Base-by-base conservation (phyloP, 192 early-diverging fungal genomes). In the Helicostylum pulchrum region DNA sequence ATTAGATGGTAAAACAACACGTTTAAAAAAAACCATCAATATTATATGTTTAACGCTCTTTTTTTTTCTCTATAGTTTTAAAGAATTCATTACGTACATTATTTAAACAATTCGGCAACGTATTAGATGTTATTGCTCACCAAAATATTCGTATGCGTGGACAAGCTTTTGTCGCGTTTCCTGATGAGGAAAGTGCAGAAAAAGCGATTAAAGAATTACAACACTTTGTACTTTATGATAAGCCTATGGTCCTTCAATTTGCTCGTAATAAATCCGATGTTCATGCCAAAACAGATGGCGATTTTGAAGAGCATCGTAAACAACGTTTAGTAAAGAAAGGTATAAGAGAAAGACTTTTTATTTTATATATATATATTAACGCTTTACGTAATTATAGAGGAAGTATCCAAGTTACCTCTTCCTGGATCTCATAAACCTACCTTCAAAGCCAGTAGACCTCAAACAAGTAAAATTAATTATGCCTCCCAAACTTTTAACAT, bases 161-260 rank as follows among this genome's bases (percentile, higher is more conserved):
- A 15, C 97, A 99, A 70, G 97, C 95, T 0, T 99, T 96, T 77
- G 81, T 99, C 1, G 87, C 86, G 0, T 98, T 92, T 72, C 82
- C 86, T 61, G 72, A 86, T 21, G 63, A 75, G 31, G 93, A 93
- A 50, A 64, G 77, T 39, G 94, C 96, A 1, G 68, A 74, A 23
- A 88, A 83, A 49, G 94, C 97, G 2, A 71, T 94, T 55, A 77
- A 84, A 65, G 92, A 93, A 69, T 81, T 94, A 5, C 90, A 99
- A 60, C 88, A 89, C 2, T 92, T 92, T 66, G 77, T 87, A 30
- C 77, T 99, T 39, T 92, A 90, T 62, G 87, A 78, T 31, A 89
- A 94, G 59, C 92, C 92, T 8, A 88, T 98, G 84, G 89, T 92
- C 3, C 76, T 84, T n/a, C 85, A 86, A 70, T 83, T 68, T 59